Percentiles rank a stretch among this genome's conserved stretches.
phyloP scores from a whole-genome alignment of 805 yeast genomes.

The Sungouiella thailandica region DNA sequence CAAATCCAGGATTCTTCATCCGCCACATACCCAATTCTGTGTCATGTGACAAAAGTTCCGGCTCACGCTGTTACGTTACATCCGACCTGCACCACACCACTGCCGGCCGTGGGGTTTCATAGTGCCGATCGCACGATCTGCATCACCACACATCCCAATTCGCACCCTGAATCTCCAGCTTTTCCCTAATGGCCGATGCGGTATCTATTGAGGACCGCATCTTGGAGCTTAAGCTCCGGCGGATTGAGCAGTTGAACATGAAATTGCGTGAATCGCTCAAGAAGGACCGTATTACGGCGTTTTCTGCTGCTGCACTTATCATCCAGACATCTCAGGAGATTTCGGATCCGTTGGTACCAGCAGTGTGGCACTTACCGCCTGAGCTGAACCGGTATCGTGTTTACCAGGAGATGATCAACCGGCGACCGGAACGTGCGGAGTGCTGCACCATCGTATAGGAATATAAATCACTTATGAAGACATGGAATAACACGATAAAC shows the following conservation, averaged over 20 bases:
- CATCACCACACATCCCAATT: too few species aligned
- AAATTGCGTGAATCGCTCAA: constrained; percentile 48
- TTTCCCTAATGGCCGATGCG: constrained; percentile 2
- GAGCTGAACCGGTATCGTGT: constrained; percentile 30
- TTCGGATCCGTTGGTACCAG: constrained; percentile 45
- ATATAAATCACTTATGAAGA: too few species aligned
- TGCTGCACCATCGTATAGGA: constrained; percentile 30
- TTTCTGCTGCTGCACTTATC: constrained; percentile 51
- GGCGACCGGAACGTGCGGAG: constrained; percentile 11
- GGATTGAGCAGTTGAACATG: constrained; percentile 53
- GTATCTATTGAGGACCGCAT: constrained; percentile 32
- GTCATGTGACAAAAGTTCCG: too few species aligned
- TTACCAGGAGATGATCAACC: constrained; percentile 13
- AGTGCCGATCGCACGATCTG: too few species aligned
- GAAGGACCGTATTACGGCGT: constrained; percentile 58
- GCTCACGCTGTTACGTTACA: too few species aligned
- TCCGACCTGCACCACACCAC: too few species aligned
- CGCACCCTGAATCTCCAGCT: too few species aligned
- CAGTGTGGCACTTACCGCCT: constrained; percentile 36
- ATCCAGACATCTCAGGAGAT: constrained; percentile 40
- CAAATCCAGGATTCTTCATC: too few species aligned
- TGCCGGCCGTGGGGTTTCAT: too few species aligned
- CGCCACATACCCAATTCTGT: too few species aligned
- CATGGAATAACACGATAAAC: too few species aligned
- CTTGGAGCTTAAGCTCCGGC: constrained; percentile 51